Conservation (phyloP, 176 grass and related monocot genomes). For the Aegilops tauschii region DNA sequence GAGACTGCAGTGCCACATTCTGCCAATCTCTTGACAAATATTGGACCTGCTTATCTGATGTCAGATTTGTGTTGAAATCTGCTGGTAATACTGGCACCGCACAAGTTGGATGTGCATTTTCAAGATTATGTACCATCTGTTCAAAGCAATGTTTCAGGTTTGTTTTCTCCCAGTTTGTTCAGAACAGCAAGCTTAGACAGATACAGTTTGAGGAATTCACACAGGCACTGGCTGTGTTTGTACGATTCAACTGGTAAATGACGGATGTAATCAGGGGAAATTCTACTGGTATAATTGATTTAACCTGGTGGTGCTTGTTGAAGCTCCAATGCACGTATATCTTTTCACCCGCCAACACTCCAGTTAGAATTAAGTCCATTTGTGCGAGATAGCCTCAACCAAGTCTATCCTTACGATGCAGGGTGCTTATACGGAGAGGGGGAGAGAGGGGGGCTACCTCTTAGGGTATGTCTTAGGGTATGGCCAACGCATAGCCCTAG, state of each 20-base stretch:
- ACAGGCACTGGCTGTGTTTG: background rate
- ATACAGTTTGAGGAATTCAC: background rate
- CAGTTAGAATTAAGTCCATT: background rate
- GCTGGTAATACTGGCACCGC: background rate
- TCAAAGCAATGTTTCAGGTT: background rate
- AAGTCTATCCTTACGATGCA: background rate
- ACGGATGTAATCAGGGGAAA: background rate
- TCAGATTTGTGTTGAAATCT: slow-evolving; percentile 4
- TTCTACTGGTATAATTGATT: too few species aligned
- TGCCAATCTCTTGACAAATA: background rate
- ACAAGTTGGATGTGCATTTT: background rate
- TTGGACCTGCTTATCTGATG: background rate
- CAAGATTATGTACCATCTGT: background rate
- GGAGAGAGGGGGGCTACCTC: too few species aligned
- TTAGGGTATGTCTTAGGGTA: too few species aligned
- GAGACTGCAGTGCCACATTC: background rate
- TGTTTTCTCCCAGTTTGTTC: background rate
- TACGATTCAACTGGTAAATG: background rate
- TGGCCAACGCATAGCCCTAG: too few species aligned
- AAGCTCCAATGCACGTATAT: background rate
- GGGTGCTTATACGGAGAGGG: too few species aligned
- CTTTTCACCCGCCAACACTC: too few species aligned
- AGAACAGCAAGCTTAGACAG: background rate
- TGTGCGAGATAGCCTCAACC: background rate
- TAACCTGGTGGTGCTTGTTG: background rate